Evolutionary conservation across 2,329 filamentous ascomycete genomes (phyloP).

Genomic region (Clarireedia sp.): DNA sequence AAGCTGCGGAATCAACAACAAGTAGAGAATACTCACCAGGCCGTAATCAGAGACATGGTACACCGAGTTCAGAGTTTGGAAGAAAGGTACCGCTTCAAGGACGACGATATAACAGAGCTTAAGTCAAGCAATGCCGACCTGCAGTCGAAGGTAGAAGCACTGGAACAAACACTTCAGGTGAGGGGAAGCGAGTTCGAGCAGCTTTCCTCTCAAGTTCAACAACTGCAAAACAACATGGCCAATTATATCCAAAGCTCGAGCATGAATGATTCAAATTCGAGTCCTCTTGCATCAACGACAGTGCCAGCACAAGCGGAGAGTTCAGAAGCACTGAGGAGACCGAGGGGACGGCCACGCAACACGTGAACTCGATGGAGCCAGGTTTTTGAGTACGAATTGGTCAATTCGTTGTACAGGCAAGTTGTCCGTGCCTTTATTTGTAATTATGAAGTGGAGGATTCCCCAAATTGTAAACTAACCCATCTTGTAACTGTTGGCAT

Average conservation of each 20-base stretch:
- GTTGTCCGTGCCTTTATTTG: too few relatives aligned
- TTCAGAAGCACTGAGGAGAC: neutral
- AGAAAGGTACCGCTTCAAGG: neutral
- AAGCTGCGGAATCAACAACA: constrained; percentile 5
- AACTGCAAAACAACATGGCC: neutral
- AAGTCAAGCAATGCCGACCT: neutral
- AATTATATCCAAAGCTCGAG: neutral
- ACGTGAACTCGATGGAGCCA: too few relatives aligned
- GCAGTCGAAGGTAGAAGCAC: neutral
- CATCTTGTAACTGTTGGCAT: too few relatives aligned
- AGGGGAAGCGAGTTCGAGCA: neutral
- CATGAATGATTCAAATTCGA: neutral
- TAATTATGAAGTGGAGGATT: too few relatives aligned
- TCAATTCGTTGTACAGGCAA: too few relatives aligned
- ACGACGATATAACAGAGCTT: neutral
- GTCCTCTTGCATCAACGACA: neutral
- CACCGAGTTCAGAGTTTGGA: constrained; percentile 1
- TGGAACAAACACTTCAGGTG: neutral
- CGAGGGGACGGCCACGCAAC: too few relatives aligned
- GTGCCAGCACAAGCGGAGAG: neutral
- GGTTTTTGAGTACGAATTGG: too few relatives aligned
- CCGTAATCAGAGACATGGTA: constrained; percentile 1
- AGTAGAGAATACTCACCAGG: constrained; percentile 4
- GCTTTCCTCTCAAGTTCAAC: neutral
- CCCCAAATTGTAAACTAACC: too few relatives aligned